Evolutionary conservation across 306 rosid genomes (phyloP), one percentile per base, ranked within the genome.

Genomic region (Chamaecrista fasciculata): DNA sequence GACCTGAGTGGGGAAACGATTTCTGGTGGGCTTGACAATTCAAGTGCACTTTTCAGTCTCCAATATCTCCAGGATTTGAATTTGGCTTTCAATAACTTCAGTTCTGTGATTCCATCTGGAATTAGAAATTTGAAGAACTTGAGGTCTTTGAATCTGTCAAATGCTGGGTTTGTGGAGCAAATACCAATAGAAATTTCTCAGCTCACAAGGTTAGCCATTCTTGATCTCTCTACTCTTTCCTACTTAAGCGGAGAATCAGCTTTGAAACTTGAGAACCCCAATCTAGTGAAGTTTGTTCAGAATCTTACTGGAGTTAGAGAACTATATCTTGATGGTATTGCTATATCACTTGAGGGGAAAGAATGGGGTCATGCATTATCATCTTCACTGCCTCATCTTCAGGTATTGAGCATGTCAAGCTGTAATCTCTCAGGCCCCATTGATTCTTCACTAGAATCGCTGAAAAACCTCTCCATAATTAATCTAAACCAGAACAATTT

Each of bases 291-390:
- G 26, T n/a, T 75, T 10, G 12, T 58, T 11, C 53, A 46, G 9
- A 58, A 75, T 18, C 62, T 86, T 34, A 12, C 69, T 0, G 21
- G 52, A 26, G 71, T 86, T 21, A 1, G 1, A 1, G 63, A 59
- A 25, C 23, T 84, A 1, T 6, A 48, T 74, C 71, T 89, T 0
- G 86, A 86, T 75, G 67, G 77, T 28, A 57, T 77, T 0, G 11
- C 4, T 0, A 66, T 82, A 47, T 66, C 83, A 25, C 43, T 53
- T 2, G 2, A 0, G 8, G 86, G 82, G 24, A 18, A 62, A 1
- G 57, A 84, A 16, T 86, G 91, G 96, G 4, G 85, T 19, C 39
- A 51, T 34, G 60, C 68, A 1, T 18, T 81, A 47, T 20, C 69
- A 11, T n/a, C n/a, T n/a, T 21, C 63, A 0, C 1, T 73, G n/a